A percentile compares a stretch with the other conserved stretches of the same genome.
Conservation (phyloP, 139 green algal species). For the Closterium sp. region DNA sequence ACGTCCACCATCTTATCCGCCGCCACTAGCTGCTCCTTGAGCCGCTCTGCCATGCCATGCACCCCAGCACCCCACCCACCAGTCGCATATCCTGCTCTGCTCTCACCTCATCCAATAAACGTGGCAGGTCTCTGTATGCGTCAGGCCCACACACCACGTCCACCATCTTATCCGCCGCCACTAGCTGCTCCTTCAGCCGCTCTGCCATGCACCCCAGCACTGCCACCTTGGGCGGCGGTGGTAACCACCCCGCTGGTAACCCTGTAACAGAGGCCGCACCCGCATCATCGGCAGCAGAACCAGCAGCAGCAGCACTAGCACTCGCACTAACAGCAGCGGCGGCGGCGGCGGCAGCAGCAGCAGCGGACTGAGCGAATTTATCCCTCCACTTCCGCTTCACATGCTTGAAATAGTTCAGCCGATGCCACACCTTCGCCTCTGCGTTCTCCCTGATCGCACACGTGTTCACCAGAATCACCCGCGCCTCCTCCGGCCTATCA, state of each 20-base stretch:
- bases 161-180: too few relatives aligned
- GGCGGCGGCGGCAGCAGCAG: background rate
- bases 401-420: slow-evolving; percentile 65
- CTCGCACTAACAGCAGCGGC: background rate
- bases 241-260: too few relatives aligned
- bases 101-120: too few relatives aligned
- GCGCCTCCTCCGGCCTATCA: slow-evolving; percentile 24
- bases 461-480: slow-evolving; percentile 89
- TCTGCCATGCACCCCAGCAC: slow-evolving; percentile 95
- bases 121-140: too few relatives aligned
- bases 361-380: background rate
- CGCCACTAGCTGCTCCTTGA: too few relatives aligned
- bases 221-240: slow-evolving; percentile 58
- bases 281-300: background rate
- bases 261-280: background rate
- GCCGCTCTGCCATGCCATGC: too few relatives aligned
- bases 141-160: too few relatives aligned
- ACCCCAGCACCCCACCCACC: too few relatives aligned
- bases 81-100: too few relatives aligned
- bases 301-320: background rate
- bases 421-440: slow-evolving; percentile 70
- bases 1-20: too few relatives aligned
- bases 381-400: slow-evolving; percentile 14
- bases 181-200: slow-evolving; percentile 70
- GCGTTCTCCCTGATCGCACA: slow-evolving; percentile 88